Base-by-base conservation (phyloP, 2,329 filamentous ascomycete genomes). In the Diaporthe sp. region DNA sequence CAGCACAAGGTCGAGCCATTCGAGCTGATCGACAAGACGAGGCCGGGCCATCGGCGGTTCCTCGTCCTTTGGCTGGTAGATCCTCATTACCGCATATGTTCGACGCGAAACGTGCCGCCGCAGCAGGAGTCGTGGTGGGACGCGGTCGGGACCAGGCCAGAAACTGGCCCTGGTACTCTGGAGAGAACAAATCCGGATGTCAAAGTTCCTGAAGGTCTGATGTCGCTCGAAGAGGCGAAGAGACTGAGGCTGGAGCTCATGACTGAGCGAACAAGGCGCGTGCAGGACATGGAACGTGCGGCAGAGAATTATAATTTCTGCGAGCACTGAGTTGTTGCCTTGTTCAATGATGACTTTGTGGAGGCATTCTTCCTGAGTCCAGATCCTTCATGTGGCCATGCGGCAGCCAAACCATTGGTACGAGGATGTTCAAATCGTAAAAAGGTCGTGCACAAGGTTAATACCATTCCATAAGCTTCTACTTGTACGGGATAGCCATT, bases 11-110 rank as follows among this genome's bases (percentile, higher is more conserved):
- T 91, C 22, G 79, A 85, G 55, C 79, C 87, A 2, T 90, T 92
- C 80, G 75, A 81, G 19, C 83, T 91, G 13, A 78, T 78, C 37
- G 88, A 93, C 75, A 78, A 78, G 0, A 86, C 85, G 0, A 86
- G 85, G 72, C 85, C 88, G 0, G 90, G 90, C 2, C 87, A 92
- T 77, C 83, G 88, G 19, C 87, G 88, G 76, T 87, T 92, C 71
- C 81, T 92, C 0, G 88, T 87, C 0, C 82, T 92, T 51, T 92
- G 88, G 79, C 84, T 93, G 2, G 86, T 92, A 3, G 90, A 92
- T 76, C 90, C 90, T 0, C 78, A 86, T 39, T 77, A 82, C 7
- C 85, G 85, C 9, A 84, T 92, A 65, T 83, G 89, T 13, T 90
- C 81, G 4, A 82, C 82, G 0, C 80, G 79, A 32, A 82, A 83